Base-by-base conservation (phyloP, 2,329 filamentous ascomycete species). In the Curvularia spicifera region DNA sequence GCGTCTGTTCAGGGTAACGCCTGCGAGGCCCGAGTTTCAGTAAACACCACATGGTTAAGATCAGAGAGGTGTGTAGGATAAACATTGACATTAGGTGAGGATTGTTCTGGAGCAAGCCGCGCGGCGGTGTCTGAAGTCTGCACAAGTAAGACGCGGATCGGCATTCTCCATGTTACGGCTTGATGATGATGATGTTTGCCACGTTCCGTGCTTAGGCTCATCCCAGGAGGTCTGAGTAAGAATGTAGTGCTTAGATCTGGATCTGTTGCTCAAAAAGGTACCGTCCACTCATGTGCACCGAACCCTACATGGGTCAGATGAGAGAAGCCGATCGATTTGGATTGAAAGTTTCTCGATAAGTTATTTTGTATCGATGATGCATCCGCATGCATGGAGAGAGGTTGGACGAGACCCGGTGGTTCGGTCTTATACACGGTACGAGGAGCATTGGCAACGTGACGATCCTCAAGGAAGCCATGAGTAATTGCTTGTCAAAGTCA, bases 1-100 rank as follows among this genome's bases (percentile, higher is more conserved):
- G 8, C 24, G 22, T 39, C 47, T 45, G 35, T 60, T 57, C 44
- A 37, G 26, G 53, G 24, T 13, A 53, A 37, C 49, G 42, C 20
- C 43, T 49, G 20, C 31, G 13, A 35, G 57, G 42, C 40, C 49
- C 33, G 45, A 42, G 45, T 53, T 31, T 24, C 46, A 29, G 39
- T 50, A 43, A 37, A 48, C 39, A 52, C 29, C 18, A 33, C 37
- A 12, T 51, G n/a, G 26, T 24, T 24, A 28, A 20, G 26, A 24
- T 45, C 26, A 29, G 26, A 43, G 22, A 24, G 13, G 13, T 26
- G 40, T 43, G 24, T 15, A 44, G 15, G 13, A 44, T 44, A 22
- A 9, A 24, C 8, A 28, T 4, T 8, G 22, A 4, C 13, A n/a
- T 4, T 44, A 13, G 15, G n/a, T 44, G 42, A 24, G 13, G 8